Conservation (phyloP, 495 filamentous ascomycete species). For the Penicillium antarcticum region DNA sequence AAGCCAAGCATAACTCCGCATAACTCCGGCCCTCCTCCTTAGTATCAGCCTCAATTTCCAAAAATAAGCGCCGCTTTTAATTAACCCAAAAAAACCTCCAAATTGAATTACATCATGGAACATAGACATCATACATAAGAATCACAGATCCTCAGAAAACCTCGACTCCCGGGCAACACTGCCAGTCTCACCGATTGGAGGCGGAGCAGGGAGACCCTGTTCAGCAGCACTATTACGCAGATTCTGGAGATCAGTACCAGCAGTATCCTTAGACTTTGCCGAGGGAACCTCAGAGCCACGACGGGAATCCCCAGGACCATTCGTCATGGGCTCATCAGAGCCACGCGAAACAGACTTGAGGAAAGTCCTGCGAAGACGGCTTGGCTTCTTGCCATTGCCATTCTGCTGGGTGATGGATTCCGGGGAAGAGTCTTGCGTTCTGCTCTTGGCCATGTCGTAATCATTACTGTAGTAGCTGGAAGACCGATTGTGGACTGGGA, state of each 20-base stretch:
- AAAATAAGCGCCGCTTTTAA: too few relatives aligned
- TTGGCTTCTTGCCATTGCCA: conserved; percentile 16
- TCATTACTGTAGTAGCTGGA: conserved; percentile 10
- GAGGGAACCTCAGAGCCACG: conserved; percentile 37
- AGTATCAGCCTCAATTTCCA: too few relatives aligned
- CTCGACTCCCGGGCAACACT: conserved; percentile 45
- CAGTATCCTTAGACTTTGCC: conserved; percentile 32
- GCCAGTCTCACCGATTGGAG: conserved; percentile 28
- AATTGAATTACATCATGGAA: not conserved
- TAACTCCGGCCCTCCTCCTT: too few relatives aligned
- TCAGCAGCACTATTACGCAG: conserved; percentile 47
- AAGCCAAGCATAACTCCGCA: too few relatives aligned
- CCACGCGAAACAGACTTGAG: conserved; percentile 20
- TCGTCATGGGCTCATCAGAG: conserved; percentile 20
- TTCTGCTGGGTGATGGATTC: conserved; percentile 7
- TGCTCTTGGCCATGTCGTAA: conserved; percentile 8
- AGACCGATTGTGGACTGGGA: conserved; percentile 12
- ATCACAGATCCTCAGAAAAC: conserved; percentile 49
- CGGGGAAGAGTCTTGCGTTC: conserved; percentile 12
- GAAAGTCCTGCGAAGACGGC: conserved; percentile 24
- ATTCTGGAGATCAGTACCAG: conserved; percentile 35
- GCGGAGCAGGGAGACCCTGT: conserved; percentile 43
- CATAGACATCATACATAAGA: not conserved
- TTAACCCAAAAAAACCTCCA: too few relatives aligned
- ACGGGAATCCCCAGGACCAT: conserved; percentile 21